Percentiles rank a stretch among this genome's conserved stretches.
Conservation (phyloP, 2,329 filamentous ascomycete genomes). For the Aspergillus aculeatinus region DNA sequence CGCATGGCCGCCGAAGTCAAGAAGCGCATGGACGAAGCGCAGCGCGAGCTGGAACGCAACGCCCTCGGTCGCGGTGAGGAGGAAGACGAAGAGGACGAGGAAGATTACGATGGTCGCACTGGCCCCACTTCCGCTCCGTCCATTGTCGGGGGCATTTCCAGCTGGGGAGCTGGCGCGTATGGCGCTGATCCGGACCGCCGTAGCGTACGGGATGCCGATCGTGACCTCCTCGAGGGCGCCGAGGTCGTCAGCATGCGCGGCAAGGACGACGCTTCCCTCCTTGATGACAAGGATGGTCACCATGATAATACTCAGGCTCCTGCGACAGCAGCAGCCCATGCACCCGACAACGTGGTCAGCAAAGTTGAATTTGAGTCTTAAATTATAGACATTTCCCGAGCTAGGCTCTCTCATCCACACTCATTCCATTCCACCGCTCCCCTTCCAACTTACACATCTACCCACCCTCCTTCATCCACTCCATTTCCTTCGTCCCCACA, state of each 20-base stretch:
- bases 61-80: constrained; percentile 66
- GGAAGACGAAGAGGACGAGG: constrained; percentile 65
- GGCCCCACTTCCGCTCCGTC: constrained; percentile 22
- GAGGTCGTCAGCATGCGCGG: constrained; percentile 59
- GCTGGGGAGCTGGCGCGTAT: constrained; percentile 45
- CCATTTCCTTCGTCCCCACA: neutral
- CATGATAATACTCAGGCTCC: neutral
- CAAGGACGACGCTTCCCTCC: constrained; percentile 31
- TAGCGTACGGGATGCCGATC: constrained; percentile 50
- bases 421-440: neutral
- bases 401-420: neutral
- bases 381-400: neutral
- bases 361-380: constrained; percentile 42
- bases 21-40: constrained; percentile 91
- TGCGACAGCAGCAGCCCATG: neutral
- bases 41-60: constrained; percentile 84
- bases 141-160: constrained; percentile 36
- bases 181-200: constrained; percentile 61
- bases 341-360: constrained; percentile 29
- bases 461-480: neutral
- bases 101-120: constrained; percentile 56
- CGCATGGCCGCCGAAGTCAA: constrained; percentile 90
- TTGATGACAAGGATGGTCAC: constrained; percentile 27
- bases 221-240: constrained; percentile 66
- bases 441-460: neutral